Conservation (phyloP, 2,329 filamentous ascomycete genomes). For the Venturia nashicola region DNA sequence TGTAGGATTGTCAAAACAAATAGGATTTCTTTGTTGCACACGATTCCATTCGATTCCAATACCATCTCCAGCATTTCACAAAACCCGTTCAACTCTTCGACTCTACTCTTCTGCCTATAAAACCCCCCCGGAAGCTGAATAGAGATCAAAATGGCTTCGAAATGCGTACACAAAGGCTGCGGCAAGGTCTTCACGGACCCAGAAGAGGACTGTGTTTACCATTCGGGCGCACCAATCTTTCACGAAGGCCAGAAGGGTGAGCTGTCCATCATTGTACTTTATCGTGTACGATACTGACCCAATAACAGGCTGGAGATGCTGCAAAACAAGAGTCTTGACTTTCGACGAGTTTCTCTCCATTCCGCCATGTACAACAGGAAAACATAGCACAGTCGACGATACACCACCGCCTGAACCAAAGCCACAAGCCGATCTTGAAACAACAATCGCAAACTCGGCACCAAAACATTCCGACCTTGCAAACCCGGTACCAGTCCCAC, state of each 20-base stretch:
- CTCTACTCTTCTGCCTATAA: background rate
- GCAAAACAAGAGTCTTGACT: constrained; percentile 89
- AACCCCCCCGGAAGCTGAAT: background rate
- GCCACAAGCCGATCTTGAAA: constrained; percentile 30
- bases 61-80: background rate
- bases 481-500: constrained; percentile 20
- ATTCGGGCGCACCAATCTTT: constrained; percentile 67
- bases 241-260: constrained; percentile 73
- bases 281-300: background rate
- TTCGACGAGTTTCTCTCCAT: constrained; percentile 98
- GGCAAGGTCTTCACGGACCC: constrained; percentile 75
- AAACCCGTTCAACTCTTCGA: background rate
- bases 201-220: constrained; percentile 77
- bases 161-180: constrained; percentile 95
- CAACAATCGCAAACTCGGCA: constrained; percentile 32
- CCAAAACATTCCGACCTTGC: constrained; percentile 15
- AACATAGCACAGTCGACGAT: constrained; percentile 79
- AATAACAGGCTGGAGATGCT: constrained; percentile 89
- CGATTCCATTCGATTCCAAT: background rate
- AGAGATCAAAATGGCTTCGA: constrained; percentile 50
- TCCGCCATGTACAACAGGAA: constrained; percentile 81
- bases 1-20: background rate
- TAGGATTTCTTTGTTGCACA: background rate
- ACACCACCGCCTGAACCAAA: constrained; percentile 40
- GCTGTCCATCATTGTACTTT: constrained; percentile 9